These are phyloP conservation scores for Sinapis alba DNA, from an alignment of 441 rosid species.

Conservation along the genomic window DNA sequence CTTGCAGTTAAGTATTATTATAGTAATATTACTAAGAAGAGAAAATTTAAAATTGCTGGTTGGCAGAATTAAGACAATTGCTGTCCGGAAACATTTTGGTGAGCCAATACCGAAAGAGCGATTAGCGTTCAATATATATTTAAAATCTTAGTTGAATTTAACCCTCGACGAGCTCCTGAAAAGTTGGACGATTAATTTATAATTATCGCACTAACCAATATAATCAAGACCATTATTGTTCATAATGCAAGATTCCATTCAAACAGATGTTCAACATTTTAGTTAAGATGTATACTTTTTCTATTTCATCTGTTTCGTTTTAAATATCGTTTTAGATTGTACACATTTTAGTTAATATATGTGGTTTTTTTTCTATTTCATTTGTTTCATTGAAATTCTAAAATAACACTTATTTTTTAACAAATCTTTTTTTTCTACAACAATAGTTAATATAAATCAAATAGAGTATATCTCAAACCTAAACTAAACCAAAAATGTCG, in stretches of 20 bases:
- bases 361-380: no score
- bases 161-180: conserved; percentile 34
- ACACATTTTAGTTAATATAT: no score
- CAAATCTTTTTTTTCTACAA: no score
- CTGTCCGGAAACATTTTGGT: conserved; percentile 1
- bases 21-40: conserved; percentile 8
- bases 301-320: no score
- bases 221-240: conserved; percentile 2
- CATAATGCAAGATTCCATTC: conserved; percentile 20
- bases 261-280: conserved; percentile 6
- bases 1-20: conserved; percentile 17
- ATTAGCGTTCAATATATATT: conserved; percentile 1
- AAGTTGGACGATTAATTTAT: conserved; percentile 38
- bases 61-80: conserved; percentile 20
- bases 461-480: no score
- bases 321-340: no score
- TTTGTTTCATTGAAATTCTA: no score
- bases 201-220: conserved; percentile 6
- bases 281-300: no score
- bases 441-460: no score
- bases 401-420: no score
- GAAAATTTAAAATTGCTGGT: conserved; percentile 23
- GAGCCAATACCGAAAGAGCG: conserved; percentile 1
- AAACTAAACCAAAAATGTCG: background rate
- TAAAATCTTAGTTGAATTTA: background rate